A percentile compares a stretch with the other conserved stretches of the same genome.
These are phyloP conservation scores for Porogramme epimiltina DNA, from an alignment of 1,284 basidiomycete species.

Conservation along the genomic window DNA sequence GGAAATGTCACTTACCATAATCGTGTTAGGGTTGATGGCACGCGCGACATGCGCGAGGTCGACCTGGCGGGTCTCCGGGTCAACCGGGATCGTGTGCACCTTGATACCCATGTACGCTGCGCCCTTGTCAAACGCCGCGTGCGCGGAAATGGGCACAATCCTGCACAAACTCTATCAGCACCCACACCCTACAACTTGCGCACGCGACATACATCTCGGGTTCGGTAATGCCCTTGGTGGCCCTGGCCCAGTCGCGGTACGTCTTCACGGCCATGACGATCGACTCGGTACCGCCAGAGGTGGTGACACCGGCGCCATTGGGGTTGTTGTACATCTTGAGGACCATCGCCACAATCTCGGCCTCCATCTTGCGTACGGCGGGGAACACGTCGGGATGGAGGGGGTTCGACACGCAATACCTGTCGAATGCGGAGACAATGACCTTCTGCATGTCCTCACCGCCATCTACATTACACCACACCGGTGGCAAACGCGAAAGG, in stretches of 20 bases:
- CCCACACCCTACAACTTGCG: too few species aligned
- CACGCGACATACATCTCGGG: conserved; percentile 81
- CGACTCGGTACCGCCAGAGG: conserved; percentile 94
- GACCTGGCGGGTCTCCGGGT: conserved; percentile 80
- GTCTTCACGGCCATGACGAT: conserved; percentile 96
- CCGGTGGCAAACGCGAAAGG: too few species aligned
- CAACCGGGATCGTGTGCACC: conserved; percentile 87
- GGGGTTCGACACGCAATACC: conserved; percentile 85
- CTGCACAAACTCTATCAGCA: conserved; percentile 42
- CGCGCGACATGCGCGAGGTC: conserved; percentile 77
- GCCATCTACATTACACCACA: conserved; percentile 59
- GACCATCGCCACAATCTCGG: conserved; percentile 95
- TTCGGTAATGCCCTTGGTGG: conserved; percentile 84
- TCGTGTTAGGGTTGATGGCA: conserved; percentile 85
- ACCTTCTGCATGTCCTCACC: conserved; percentile 79
- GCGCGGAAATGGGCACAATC: conserved; percentile 84
- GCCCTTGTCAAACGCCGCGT: conserved; percentile 96
- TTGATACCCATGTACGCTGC: conserved; percentile 92
- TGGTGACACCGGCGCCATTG: conserved; percentile 87
- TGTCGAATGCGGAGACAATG: conserved; percentile 69
- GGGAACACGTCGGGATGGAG: conserved; percentile 97
- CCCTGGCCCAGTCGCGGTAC: conserved; percentile 90
- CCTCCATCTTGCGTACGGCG: conserved; percentile 95
- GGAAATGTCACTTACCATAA: conserved; percentile 54
- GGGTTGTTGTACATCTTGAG: conserved; percentile 87